Evolutionary conservation across 192 early-diverging fungal species (phyloP), one percentile per base, ranked within the genome.

Genomic region (Globomyces pollinis-pini): DNA sequence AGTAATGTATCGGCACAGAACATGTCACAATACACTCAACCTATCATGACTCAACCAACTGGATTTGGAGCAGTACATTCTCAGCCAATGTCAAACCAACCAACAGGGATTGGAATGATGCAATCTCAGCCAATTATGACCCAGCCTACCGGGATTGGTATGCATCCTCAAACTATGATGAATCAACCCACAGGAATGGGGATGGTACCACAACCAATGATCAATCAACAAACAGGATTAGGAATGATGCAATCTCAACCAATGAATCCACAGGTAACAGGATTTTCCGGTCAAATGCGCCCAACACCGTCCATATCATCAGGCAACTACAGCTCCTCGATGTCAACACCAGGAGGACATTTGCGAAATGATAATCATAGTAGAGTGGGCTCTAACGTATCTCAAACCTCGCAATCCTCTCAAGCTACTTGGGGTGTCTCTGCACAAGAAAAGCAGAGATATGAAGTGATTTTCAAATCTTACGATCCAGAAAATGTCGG

Each of bases 401-500:
- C n/a, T n/a, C n/a, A n/a, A n/a, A n/a, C n/a, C n/a, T n/a, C 50
- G 13, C 42, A 39, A 24, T 32, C 45, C 15, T 21, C 21, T 8
- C 49, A 59, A 24, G 20, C 21, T 12, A 45, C 23, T 20, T 80
- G 78, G 78, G 78, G 74, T 16, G 60, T 80, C 8, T 57, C 64
- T 18, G 42, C 61, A 13, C 38, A 55, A 9, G 78, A 80, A 53
- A 80, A 80, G 57, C 60, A 49, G 1, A 60, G 61, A 45, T 74
- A 74, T 58, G 84, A 78, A 56, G 64, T 78, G 32, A 84, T 89
- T 49, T 91, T 91, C 62, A 84, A 73, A 28, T 79, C 78, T 9
- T 90, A 85, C 83, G 89, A 91, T 66, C 71, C 73, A 0, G 71
- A 74, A 33, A 77, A 74, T 15, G 73, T 72, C 0, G 89, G 88